phyloP scores from a whole-genome alignment of 2,329 filamentous ascomycete species.

The Aureobasidium lini region DNA sequence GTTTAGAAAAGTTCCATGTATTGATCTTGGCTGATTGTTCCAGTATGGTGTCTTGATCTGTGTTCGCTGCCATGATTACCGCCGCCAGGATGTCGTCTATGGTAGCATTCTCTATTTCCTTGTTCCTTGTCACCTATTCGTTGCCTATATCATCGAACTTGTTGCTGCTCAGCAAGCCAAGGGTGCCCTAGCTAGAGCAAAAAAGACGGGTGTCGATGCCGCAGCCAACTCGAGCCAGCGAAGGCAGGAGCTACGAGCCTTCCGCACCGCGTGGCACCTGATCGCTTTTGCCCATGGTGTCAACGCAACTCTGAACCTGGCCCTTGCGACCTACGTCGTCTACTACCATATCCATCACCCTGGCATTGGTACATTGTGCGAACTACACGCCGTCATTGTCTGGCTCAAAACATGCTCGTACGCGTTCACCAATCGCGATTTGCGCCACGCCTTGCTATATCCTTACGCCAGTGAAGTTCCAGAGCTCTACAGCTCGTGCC shows the following conservation, averaged over 20 bases:
- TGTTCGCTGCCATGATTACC: slow-evolving; percentile 81
- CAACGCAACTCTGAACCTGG: slow-evolving; percentile 76
- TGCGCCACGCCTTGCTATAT: slow-evolving; percentile 67
- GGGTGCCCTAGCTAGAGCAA: slow-evolving; percentile 52
- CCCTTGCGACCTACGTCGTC: slow-evolving; percentile 74
- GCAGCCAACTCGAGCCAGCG: slow-evolving; percentile 45
- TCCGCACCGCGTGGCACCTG: slow-evolving; percentile 59
- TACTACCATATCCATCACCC: slow-evolving; percentile 91
- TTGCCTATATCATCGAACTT: slow-evolving; percentile 84
- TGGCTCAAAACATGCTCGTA: slow-evolving; percentile 96
- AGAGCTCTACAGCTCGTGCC: slow-evolving; percentile 71
- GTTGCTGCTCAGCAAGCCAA: slow-evolving; percentile 74
- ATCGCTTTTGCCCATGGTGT: slow-evolving; percentile 74
- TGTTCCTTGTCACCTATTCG: slow-evolving; percentile 82
- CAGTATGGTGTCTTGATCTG: slow-evolving; percentile 91
- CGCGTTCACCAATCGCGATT: slow-evolving; percentile 90
- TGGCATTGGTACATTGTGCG: slow-evolving; percentile 81
- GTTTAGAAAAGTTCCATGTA: background rate
- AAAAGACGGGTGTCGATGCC: slow-evolving; percentile 35
- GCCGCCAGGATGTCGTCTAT: slow-evolving; percentile 65
- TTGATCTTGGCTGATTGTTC: background rate
- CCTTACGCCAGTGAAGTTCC: slow-evolving; percentile 56
- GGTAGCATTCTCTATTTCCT: slow-evolving; percentile 74
- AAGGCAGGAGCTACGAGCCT: slow-evolving; percentile 42
- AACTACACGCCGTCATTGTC: slow-evolving; percentile 87